phyloP scores from a whole-genome alignment of 768 basidiomycete species.

The Trametes cubensis region DNA sequence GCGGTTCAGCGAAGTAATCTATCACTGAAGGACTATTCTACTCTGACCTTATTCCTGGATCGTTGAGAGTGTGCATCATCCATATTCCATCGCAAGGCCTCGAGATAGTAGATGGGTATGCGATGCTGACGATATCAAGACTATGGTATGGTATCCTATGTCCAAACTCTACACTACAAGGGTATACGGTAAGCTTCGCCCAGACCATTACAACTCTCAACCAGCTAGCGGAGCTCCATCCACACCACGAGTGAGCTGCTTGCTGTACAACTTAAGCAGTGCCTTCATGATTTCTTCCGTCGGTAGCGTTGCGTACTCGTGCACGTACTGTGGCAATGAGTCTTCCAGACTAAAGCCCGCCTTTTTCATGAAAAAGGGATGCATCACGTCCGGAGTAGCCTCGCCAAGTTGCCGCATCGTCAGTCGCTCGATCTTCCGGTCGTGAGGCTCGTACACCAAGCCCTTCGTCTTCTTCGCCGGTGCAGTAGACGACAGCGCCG shows the following conservation, averaged over 20 bases:
- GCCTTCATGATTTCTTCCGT: conserved; percentile 85
- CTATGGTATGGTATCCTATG: neutral
- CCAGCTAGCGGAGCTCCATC: conserved; percentile 4
- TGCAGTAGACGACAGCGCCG: conserved; percentile 5
- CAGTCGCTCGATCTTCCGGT: conserved; percentile 72
- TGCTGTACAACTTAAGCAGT: conserved; percentile 74
- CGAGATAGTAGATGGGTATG: too few species aligned
- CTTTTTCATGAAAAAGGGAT: conserved; percentile 84
- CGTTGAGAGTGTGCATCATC: too few species aligned
- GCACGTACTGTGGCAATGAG: conserved; percentile 82
- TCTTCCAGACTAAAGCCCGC: conserved; percentile 84
- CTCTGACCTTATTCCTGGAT: too few species aligned
- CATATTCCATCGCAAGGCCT: too few species aligned
- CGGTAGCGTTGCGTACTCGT: conserved; percentile 84
- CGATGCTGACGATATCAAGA: too few species aligned
- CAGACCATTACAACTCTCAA: neutral
- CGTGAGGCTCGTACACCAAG: conserved; percentile 57
- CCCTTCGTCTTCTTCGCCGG: conserved; percentile 29
- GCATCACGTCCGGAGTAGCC: conserved; percentile 88
- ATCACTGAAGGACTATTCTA: neutral
- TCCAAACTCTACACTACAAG: neutral
- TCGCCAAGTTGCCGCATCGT: conserved; percentile 86
- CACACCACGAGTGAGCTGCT: conserved; percentile 49
- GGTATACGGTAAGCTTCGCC: neutral
- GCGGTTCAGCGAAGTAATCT: conserved; percentile 26